Conservation (phyloP, 805 yeast species). For the Cyberlindnera japonica region DNA sequence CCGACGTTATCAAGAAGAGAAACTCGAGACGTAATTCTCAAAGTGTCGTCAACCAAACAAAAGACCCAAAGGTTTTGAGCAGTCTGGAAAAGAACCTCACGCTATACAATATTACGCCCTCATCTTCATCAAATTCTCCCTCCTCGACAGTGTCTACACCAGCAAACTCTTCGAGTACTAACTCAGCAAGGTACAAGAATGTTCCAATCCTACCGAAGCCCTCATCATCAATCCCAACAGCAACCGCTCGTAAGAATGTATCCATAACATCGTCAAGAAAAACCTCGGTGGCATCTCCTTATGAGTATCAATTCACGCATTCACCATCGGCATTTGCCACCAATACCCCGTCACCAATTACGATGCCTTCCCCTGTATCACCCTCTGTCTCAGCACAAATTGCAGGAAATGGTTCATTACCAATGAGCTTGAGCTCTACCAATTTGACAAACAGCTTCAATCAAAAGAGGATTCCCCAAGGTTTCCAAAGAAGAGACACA, state of each 20-base stretch:
- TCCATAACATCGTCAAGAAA: conserved; percentile 3
- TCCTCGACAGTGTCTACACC: conserved; percentile 13
- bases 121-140: conserved; percentile 24
- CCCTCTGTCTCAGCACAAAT: conserved; percentile 17
- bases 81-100: conserved; percentile 24
- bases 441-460: conserved; percentile 27
- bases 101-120: conserved; percentile 22
- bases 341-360: conserved; percentile 26
- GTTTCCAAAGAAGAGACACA: conserved; percentile 19
- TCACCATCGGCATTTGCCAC: conserved; percentile 20
- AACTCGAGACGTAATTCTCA: conserved; percentile 30
- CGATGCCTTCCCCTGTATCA: conserved; percentile 27
- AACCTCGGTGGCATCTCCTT: conserved; percentile 18
- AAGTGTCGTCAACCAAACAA: conserved; percentile 7
- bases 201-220: conserved; percentile 30
- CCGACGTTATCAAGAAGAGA: conserved; percentile 88
- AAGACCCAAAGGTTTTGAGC: conserved; percentile 15
- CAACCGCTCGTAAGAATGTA: too few species aligned
- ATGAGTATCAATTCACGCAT: conserved; percentile 13
- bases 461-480: conserved; percentile 29
- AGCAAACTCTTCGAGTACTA: conserved; percentile 5
- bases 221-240: conserved; percentile 12
- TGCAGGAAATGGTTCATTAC: conserved; percentile 18
- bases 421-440: conserved; percentile 19
- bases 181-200: conserved; percentile 21